phyloP scores from a whole-genome alignment of 495 filamentous ascomycete genomes.

The Corynascus novoguineensis region DNA sequence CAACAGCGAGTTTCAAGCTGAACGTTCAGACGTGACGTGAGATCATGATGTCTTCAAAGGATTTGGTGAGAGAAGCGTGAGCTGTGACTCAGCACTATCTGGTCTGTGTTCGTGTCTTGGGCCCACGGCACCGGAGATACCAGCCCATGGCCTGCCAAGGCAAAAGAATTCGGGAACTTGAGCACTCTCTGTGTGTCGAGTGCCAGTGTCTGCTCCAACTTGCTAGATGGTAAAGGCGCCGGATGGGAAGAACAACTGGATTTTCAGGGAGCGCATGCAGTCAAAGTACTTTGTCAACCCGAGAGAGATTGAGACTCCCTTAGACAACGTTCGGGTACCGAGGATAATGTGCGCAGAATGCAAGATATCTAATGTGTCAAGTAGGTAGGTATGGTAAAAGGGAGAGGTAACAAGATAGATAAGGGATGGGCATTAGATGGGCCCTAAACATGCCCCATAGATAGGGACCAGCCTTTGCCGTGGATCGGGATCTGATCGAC shows the following conservation, averaged over 20 bases:
- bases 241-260: too few relatives aligned
- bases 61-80: too few relatives aligned
- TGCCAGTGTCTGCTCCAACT: too few relatives aligned
- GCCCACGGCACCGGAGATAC: not conserved
- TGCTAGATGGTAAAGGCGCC: too few relatives aligned
- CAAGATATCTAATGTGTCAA: not conserved
- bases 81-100: not conserved
- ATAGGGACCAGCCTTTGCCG: not conserved
- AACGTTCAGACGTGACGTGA: too few relatives aligned
- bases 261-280: too few relatives aligned
- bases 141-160: not conserved
- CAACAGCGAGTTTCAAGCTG: too few relatives aligned
- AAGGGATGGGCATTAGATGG: constrained; percentile 8
- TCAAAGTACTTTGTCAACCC: too few relatives aligned
- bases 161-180: not conserved
- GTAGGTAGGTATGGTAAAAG: not conserved
- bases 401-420: constrained; percentile 8
- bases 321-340: too few relatives aligned
- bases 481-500: not conserved
- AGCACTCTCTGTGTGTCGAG: not conserved
- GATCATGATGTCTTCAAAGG: too few relatives aligned
- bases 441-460: not conserved
- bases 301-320: too few relatives aligned
- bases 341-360: too few relatives aligned
- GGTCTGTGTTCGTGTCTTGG: not conserved